Base-by-base conservation (phyloP, 257 asterid species). In the Coffea canephora region DNA sequence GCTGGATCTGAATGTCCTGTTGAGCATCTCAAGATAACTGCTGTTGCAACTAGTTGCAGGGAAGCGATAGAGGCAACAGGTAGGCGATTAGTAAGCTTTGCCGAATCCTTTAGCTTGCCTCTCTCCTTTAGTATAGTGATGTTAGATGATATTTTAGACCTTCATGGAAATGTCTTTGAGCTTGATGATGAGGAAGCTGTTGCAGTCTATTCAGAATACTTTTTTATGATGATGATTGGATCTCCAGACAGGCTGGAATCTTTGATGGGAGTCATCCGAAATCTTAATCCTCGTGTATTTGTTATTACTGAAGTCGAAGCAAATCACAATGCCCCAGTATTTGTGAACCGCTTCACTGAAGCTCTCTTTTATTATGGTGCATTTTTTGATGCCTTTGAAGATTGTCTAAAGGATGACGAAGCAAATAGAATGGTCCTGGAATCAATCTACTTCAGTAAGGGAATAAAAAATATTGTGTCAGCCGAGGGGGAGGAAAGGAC, bases 11-110 rank as follows among this genome's bases (percentile, higher is more conserved):
- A 80, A 59, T 43, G 41, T 43, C 86, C 82, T 19, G 13, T 88
- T 9, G 85, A 89, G 39, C 82, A 69, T 80, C 89, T 91, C 27
- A 91, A 82, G 87, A 80, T 91, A 61, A 91, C 91, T 19, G 90
- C 92, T 36, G 73, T 91, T 0, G 90, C 89, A 45, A 85, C 75
- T 3, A 69, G 71, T 27, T 70, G 82, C 0, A 87, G 68, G 68
- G 75, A 50, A n/a, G 79, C 80, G n/a, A 72, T 90, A n/a, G 90
- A 90, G 80, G 89, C 83, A 46, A 86, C 92, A 0, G 84, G 91
- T 0, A 76, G 74, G 54, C 82, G 84, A 11, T 79, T 91, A 49
- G 62, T 16, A 54, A 87, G 86, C 74, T 90, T 89, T 82, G 88
- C 97, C 1, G 39, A 85, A 48, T 77, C 91, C 14, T 78, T 90